Percentiles rank a stretch among this genome's conserved stretches.
phyloP scores from a whole-genome alignment of 306 rosid species.

The Astragalus membranaceus region DNA sequence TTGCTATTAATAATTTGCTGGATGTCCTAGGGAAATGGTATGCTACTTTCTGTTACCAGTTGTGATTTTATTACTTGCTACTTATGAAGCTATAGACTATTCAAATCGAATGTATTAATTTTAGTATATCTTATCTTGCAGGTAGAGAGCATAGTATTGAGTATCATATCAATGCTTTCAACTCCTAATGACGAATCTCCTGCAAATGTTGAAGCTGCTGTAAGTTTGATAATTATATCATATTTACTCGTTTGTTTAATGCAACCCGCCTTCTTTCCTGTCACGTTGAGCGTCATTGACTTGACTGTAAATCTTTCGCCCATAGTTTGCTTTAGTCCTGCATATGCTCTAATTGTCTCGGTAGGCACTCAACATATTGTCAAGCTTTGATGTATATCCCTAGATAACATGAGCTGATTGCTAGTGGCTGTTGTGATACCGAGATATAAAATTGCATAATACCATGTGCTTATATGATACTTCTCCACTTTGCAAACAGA shows the following conservation, averaged over 20 bases:
- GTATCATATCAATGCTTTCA: slow-evolving; percentile 97
- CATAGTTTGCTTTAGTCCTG: neutral
- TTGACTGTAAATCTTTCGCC: neutral
- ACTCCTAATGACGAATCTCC: slow-evolving; percentile 98
- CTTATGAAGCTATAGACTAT: neutral
- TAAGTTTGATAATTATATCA: slow-evolving; percentile 38
- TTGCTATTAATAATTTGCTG: slow-evolving; percentile 16
- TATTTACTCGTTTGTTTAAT: neutral
- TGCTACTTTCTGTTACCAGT: neutral
- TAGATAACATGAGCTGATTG: neutral
- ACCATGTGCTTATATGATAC: neutral
- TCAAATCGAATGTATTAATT: neutral
- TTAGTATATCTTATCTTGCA: slow-evolving; percentile 30
- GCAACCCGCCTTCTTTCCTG: neutral
- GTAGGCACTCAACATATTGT: neutral
- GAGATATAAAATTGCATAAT: neutral
- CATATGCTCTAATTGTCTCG: neutral
- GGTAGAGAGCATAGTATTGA: slow-evolving; percentile 99
- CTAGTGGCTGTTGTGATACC: neutral
- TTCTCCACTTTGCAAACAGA: neutral
- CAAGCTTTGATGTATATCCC: neutral
- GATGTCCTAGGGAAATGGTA: slow-evolving; percentile 11
- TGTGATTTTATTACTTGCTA: neutral
- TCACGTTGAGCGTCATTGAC: neutral
- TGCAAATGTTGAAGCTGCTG: slow-evolving; percentile 98